Conservation (phyloP, 176 grass and related monocot genomes). For the Oryza coarctata region DNA sequence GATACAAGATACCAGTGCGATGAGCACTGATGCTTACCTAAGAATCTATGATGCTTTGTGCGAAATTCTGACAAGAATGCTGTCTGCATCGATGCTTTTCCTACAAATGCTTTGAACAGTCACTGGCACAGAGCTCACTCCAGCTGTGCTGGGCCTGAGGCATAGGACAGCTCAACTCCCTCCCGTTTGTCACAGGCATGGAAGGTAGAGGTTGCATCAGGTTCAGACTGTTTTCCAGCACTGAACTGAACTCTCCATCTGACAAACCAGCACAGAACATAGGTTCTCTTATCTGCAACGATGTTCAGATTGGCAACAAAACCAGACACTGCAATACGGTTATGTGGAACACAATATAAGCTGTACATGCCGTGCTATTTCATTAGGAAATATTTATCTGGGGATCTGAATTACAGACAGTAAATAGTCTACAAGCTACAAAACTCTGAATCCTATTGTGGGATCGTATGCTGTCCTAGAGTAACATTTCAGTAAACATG, state of each 20-base stretch:
- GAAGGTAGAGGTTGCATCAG: neutral
- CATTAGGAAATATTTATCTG: neutral
- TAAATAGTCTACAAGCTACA: conserved; percentile 14
- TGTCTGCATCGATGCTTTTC: neutral
- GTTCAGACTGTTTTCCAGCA: neutral
- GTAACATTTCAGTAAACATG: neutral
- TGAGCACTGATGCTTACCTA: neutral
- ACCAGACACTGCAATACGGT: neutral
- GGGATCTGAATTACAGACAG: conserved; percentile 14
- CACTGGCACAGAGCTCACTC: neutral
- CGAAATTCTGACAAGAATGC: neutral
- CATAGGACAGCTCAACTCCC: neutral
- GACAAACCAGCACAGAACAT: neutral
- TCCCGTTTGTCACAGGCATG: neutral
- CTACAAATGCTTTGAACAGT: neutral
- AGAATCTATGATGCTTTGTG: neutral
- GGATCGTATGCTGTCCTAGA: neutral
- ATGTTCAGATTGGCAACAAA: neutral
- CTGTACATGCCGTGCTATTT: neutral
- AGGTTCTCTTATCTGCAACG: neutral
- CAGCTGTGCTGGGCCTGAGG: no score
- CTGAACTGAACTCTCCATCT: neutral
- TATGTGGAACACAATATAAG: conserved; percentile 1
- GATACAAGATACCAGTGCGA: neutral
- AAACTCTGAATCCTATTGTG: conserved; percentile 8